Evolutionary conservation across 2,329 filamentous ascomycete species (phyloP).

Genomic region (Trichoderma aggressivum): DNA sequence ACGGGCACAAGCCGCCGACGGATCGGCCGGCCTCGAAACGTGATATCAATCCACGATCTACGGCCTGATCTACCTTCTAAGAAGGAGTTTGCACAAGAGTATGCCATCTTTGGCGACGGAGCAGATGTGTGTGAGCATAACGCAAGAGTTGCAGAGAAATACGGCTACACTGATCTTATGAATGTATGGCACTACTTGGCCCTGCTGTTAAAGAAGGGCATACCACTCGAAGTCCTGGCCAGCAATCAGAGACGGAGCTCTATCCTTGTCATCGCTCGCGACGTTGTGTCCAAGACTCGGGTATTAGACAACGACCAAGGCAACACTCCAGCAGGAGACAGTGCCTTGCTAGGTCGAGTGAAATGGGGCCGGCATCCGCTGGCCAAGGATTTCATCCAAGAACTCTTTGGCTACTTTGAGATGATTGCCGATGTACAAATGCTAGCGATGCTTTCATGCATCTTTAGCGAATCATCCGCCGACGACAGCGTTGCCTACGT

Average conservation of each 20-base stretch:
- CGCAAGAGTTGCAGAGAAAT: conserved; percentile 68
- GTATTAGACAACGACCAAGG: conserved; percentile 16
- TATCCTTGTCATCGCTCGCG: conserved; percentile 65
- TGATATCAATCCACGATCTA: conserved; percentile 70
- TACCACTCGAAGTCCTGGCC: conserved; percentile 64
- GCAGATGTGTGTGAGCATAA: conserved; percentile 83
- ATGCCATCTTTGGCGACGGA: conserved; percentile 79
- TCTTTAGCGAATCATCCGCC: conserved; percentile 60
- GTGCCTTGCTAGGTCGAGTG: conserved; percentile 53
- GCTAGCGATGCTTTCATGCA: conserved; percentile 68
- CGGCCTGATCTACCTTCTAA: conserved; percentile 74
- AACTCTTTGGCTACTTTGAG: conserved; percentile 64
- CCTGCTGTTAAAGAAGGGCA: conserved; percentile 72
- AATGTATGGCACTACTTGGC: conserved; percentile 81
- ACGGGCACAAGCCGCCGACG: conserved; percentile 51
- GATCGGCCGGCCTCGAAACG: conserved; percentile 56
- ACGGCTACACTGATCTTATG: conserved; percentile 68
- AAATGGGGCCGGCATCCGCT: conserved; percentile 67
- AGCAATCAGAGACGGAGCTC: conserved; percentile 54
- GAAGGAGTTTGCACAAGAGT: conserved; percentile 70
- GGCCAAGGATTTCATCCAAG: conserved; percentile 57
- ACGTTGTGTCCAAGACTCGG: conserved; percentile 46
- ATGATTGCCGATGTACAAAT: conserved; percentile 63
- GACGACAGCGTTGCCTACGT: conserved; percentile 56
- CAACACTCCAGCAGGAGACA: conserved; percentile 11